Percentiles rank a stretch among this genome's conserved stretches.
Evolutionary conservation across 176 grass and related monocot genomes (phyloP).

Genomic region (Eremochloa ophiuroides): DNA sequence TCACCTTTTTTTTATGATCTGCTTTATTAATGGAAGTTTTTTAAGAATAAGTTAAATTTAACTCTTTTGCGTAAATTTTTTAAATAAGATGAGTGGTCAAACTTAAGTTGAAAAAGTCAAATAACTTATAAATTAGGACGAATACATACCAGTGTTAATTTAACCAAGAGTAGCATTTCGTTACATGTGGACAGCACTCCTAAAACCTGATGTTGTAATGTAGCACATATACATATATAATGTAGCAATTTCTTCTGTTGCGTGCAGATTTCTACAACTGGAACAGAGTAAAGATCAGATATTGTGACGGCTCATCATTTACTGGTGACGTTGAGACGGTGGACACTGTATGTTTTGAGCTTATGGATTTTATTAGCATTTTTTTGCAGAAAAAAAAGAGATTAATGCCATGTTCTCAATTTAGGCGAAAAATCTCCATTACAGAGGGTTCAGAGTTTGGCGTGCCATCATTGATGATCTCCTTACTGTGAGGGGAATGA

Average conservation of each 20-base stretch:
- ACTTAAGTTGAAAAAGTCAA: too few species aligned
- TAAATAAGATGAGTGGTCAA: too few species aligned
- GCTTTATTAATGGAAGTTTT: too few species aligned
- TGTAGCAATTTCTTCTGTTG: not conserved
- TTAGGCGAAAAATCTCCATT: constrained; percentile 62
- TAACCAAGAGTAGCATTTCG: not conserved
- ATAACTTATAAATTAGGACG: too few species aligned
- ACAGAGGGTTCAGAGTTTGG: constrained; percentile 75
- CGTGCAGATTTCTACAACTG: constrained; percentile 77
- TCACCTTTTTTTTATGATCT: too few species aligned
- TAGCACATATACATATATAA: not conserved
- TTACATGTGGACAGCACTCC: not conserved
- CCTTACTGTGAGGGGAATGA: constrained; percentile 60
- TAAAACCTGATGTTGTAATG: not conserved
- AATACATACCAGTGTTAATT: not conserved
- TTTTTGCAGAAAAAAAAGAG: not conserved
- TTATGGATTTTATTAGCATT: not conserved
- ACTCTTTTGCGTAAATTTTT: too few species aligned
- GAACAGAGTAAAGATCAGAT: constrained; percentile 80
- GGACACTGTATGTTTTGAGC: constrained; percentile 27
- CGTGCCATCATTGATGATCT: constrained; percentile 76
- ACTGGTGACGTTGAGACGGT: constrained; percentile 63
- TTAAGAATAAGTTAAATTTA: too few species aligned
- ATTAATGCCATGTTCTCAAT: constrained; percentile 19
- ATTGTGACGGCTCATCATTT: constrained; percentile 84